Evolutionary conservation across 257 asterid species (phyloP).

Genomic region (Solanum sejunctum): DNA sequence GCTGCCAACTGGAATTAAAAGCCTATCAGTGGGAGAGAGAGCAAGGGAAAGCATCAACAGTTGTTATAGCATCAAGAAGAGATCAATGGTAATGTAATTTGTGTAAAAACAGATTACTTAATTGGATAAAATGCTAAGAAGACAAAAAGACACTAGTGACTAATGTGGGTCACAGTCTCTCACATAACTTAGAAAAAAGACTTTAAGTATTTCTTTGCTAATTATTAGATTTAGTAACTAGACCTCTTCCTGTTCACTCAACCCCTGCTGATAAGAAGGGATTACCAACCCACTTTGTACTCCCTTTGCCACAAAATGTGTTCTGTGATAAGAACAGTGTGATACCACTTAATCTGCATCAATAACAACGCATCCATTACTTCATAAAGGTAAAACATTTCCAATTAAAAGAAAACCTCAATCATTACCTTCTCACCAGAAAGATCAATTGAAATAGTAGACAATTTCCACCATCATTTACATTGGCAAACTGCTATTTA

Average conservation of each 20-base stretch:
- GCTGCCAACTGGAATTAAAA: not conserved
- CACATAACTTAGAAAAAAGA: not conserved
- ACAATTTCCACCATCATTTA: not conserved
- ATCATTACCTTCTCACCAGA: not conserved
- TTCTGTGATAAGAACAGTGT: not conserved
- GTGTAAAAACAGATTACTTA: not conserved
- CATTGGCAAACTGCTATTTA: not conserved
- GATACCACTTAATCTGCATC: not conserved
- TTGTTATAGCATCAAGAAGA: not conserved
- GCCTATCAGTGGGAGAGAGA: not conserved
- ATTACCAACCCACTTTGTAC: not conserved
- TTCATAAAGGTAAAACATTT: not conserved
- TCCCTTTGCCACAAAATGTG: not conserved
- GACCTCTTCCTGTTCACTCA: not conserved
- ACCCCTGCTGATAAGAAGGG: not conserved
- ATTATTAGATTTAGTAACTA: not conserved
- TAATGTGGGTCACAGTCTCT: not conserved
- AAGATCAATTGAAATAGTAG: not conserved
- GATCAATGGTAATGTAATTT: not conserved
- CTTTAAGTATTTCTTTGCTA: not conserved
- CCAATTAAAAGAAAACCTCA: not conserved
- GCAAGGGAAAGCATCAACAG: not conserved
- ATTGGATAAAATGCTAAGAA: not conserved
- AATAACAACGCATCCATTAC: not conserved
- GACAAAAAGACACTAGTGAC: not conserved